These are phyloP conservation scores for Phaffia tasmanica DNA, from an alignment of 768 basidiomycete species.

Conservation along the genomic window DNA sequence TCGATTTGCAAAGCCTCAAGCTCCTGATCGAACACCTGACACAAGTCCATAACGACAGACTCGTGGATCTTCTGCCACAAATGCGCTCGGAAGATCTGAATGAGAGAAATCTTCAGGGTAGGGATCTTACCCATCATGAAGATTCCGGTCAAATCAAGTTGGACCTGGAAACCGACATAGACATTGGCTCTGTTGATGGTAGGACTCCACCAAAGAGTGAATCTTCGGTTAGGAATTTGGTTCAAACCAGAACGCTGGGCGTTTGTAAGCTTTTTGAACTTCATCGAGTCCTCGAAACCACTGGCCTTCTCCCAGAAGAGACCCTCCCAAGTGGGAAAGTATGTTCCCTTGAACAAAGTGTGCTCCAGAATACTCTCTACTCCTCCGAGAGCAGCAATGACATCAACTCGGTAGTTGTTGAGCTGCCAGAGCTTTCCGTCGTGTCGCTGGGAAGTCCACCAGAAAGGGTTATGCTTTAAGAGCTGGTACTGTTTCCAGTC, in stretches of 20 bases:
- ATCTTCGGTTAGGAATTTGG: constrained; percentile 28
- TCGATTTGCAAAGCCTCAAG: constrained; percentile 96
- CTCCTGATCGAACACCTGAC: constrained; percentile 96
- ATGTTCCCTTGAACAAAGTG: constrained; percentile 93
- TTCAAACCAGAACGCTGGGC: constrained; percentile 77
- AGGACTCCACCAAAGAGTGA: constrained; percentile 82
- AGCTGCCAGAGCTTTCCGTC: constrained; percentile 94
- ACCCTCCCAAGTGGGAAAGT: constrained; percentile 96
- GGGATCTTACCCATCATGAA: constrained; percentile 98
- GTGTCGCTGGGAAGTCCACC: constrained; percentile 97
- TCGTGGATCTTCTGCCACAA: constrained; percentile 97
- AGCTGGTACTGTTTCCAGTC: constrained; percentile 98
- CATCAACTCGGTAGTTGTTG: constrained; percentile 97
- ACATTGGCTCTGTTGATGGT: constrained; percentile 99
- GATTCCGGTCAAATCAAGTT: constrained; percentile 86
- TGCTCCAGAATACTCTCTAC: constrained; percentile 82
- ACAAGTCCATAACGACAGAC: constrained; percentile 32
- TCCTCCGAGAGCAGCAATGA: constrained; percentile 93
- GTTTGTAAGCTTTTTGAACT: constrained; percentile 37
- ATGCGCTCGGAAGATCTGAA: constrained; percentile 99
- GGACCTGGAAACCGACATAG: constrained; percentile 99
- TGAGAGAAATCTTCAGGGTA: constrained; percentile 94
- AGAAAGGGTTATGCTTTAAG: constrained; percentile 86
- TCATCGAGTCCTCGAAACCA: constrained; percentile 64
- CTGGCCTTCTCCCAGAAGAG: constrained; percentile 79